A percentile compares a stretch with the other conserved stretches of the same genome.
Evolutionary conservation across 257 asterid species (phyloP).

Genomic region (Nicotiana noctiflora): DNA sequence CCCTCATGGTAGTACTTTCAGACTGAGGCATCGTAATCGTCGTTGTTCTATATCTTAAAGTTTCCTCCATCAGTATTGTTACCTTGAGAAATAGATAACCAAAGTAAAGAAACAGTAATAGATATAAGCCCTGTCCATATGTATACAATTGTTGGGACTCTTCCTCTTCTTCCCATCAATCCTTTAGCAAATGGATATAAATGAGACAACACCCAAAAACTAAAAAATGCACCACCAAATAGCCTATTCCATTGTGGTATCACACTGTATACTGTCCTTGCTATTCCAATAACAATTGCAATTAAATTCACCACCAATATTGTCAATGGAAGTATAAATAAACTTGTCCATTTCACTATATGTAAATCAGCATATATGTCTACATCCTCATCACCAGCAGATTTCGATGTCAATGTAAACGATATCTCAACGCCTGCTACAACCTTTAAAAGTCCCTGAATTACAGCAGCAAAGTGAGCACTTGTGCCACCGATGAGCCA

Average conservation of each 20-base stretch:
- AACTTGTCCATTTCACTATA: conserved; percentile 73
- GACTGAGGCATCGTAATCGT: too few species aligned
- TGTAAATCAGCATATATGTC: conserved; percentile 76
- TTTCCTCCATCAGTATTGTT: too few species aligned
- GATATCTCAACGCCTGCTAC: conserved; percentile 87
- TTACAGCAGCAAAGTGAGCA: conserved; percentile 78
- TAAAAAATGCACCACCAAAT: conserved; percentile 79
- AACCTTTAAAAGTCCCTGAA: conserved; percentile 83
- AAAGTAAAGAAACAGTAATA: conserved; percentile 69
- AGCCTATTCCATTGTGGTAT: conserved; percentile 90
- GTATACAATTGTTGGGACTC: conserved; percentile 67
- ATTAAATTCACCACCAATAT: conserved; percentile 50
- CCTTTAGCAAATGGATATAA: conserved; percentile 86
- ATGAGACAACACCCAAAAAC: conserved; percentile 88
- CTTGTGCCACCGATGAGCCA: conserved; percentile 93
- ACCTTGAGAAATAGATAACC: conserved; percentile 55
- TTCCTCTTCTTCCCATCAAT: conserved; percentile 90
- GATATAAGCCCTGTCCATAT: conserved; percentile 85
- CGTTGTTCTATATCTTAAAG: too few species aligned
- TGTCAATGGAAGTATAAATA: conserved; percentile 64
- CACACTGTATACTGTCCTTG: conserved; percentile 69
- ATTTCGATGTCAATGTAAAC: conserved; percentile 69
- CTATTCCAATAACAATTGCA: conserved; percentile 59
- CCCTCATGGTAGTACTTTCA: too few species aligned
- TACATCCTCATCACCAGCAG: conserved; percentile 64